Base-by-base conservation (phyloP, 2,329 filamentous ascomycete genomes). In the Penicillium brasilianum region DNA sequence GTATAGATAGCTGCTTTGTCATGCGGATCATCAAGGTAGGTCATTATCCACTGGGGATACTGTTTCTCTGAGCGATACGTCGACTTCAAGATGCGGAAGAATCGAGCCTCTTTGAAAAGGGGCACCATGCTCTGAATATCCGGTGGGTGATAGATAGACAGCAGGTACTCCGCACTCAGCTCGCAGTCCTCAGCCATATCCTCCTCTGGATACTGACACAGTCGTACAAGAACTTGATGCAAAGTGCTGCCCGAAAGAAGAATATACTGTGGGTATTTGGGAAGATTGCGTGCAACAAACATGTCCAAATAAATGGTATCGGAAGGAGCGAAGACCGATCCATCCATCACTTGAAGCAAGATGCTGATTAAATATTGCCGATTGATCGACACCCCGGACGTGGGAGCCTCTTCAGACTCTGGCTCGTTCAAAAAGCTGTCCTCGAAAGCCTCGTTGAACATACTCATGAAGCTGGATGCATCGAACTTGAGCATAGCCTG, bases 251-350 rank as follows among this genome's bases (percentile, higher is more conserved):
- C 95, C 0, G 94, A 91, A 50, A 99, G 87, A 11, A 98, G 85
- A 54, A 99, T 88, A 71, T 97, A 97, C 74, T 98, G 94, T 0
- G 93, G 93, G 72, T 97, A 99, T 75, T 99, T 99, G 3, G 96
- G 92, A 53, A 99, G 80, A 73, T 97, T 99, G 58, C 95, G 88
- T 18, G 95, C 94, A 73, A 99, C 90, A 72, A 99, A 99, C 93
- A 99, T 99, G 77, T 99, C 93, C 48, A 99, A 85, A 76, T 97
- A 99, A 58, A 99, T 91, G 13, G 91, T 93, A 72, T 98, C 93
- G 62, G 90, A 87, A 0, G 88, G 78, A 0, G 88, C 85, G 76
- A 97, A 98, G 50, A 84, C 82, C 0, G 87, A 80, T 11, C 66
- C 55, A 53, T 88, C 90, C 92, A 99, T 96, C 30, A 97, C 89